These are phyloP conservation scores for Umbelopsis isabellina DNA, from an alignment of 192 early-diverging fungal species.

Conservation along the genomic window DNA sequence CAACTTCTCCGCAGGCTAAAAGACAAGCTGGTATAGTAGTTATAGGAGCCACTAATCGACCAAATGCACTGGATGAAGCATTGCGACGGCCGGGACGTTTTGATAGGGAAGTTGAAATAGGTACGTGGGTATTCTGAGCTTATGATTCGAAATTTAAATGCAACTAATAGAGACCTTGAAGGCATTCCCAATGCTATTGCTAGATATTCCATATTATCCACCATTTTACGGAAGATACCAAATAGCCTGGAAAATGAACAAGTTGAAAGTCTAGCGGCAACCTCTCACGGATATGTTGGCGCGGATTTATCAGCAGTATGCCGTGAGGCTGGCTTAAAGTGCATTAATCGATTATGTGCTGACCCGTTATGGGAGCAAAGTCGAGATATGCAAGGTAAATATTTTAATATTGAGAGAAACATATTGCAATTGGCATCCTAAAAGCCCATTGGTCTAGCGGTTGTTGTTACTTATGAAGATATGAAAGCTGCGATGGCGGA, in stretches of 20 bases:
- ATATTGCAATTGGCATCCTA: background rate
- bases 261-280: slow-evolving; percentile 59
- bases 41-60: slow-evolving; percentile 93
- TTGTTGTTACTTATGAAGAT: slow-evolving; percentile 49
- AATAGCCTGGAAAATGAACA: slow-evolving; percentile 65
- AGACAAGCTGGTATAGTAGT: slow-evolving; percentile 63
- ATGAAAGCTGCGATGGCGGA: slow-evolving; percentile 56
- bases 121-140: slow-evolving; percentile 29
- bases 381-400: background rate
- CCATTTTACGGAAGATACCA: slow-evolving; percentile 69
- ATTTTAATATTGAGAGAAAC: background rate
- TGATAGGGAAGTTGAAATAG: slow-evolving; percentile 95
- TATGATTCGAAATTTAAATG: background rate
- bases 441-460: background rate
- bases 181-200: slow-evolving; percentile 75
- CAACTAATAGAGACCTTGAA: slow-evolving; percentile 16
- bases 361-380: background rate
- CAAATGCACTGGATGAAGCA: slow-evolving; percentile 86
- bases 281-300: slow-evolving; percentile 95
- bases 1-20: background rate
- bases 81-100: slow-evolving; percentile 92
- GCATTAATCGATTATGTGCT: slow-evolving; percentile 60
- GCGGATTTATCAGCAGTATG: slow-evolving; percentile 90
- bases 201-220: slow-evolving; percentile 74
- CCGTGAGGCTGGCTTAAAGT: slow-evolving; percentile 84